Evolutionary conservation across 441 rosid genomes (phyloP).

Genomic region (Bruguiera hainesii): DNA sequence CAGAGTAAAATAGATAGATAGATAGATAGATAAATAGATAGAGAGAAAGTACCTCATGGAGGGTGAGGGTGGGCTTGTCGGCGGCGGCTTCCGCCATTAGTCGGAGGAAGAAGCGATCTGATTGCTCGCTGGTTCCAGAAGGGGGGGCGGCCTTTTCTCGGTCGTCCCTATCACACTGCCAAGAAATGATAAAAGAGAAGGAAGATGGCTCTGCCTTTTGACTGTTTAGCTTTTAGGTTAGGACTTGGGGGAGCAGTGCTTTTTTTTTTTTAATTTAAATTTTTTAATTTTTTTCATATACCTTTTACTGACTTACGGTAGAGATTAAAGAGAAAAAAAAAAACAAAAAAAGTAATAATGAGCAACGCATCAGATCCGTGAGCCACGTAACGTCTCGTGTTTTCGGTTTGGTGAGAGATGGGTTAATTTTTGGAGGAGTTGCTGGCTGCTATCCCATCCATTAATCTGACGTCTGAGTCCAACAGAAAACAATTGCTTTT

Average conservation of each 20-base stretch:
- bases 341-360: too few species aligned
- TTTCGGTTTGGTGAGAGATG: too few species aligned
- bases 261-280: too few species aligned
- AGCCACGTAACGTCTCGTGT: too few species aligned
- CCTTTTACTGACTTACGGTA: too few species aligned
- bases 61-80: constrained; percentile 33
- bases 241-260: too few species aligned
- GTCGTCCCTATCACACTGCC: not conserved
- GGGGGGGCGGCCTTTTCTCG: constrained; percentile 10
- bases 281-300: too few species aligned
- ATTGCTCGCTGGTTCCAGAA: constrained; percentile 5
- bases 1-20: not conserved
- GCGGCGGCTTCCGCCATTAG: constrained; percentile 68
- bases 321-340: too few species aligned
- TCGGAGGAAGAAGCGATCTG: constrained; percentile 20
- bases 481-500: too few species aligned
- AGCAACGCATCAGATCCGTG: too few species aligned
- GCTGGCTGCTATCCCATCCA: not conserved
- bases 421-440: not conserved
- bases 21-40: not conserved
- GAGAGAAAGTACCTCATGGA: constrained; percentile 52
- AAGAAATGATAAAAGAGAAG: not conserved
- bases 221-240: too few species aligned
- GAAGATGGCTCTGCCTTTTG: not conserved
- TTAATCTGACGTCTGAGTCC: too few species aligned